Evolutionary conservation across 2,329 filamentous ascomycete genomes (phyloP).

Genomic region (Cercospora zeae-maydis): DNA sequence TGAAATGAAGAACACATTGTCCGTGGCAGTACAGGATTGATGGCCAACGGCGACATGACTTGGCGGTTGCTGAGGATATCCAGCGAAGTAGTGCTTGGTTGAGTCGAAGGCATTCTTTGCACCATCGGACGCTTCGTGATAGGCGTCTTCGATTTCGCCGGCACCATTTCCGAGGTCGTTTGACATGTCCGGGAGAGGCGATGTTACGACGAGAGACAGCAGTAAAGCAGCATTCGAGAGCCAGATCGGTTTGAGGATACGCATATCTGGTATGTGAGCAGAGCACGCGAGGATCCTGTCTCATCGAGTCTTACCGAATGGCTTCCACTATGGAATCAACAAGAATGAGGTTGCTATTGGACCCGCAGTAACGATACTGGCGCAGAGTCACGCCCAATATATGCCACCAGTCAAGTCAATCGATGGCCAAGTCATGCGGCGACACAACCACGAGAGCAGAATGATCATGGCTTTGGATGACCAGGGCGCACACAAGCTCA

Average conservation of each 20-base stretch:
- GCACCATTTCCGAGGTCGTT: neutral
- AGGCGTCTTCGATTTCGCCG: neutral
- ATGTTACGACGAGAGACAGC: neutral
- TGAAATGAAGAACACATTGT: slow-evolving; percentile 9
- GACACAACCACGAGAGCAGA: neutral
- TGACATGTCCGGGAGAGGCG: neutral
- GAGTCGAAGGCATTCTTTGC: neutral
- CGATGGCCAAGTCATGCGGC: neutral
- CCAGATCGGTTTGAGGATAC: neutral
- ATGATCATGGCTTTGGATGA: neutral
- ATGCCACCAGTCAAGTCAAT: neutral
- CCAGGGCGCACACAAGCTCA: neutral
- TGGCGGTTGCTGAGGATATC: neutral
- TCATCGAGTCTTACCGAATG: neutral
- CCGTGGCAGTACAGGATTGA: slow-evolving; percentile 6
- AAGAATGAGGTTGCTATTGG: neutral
- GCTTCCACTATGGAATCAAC: neutral
- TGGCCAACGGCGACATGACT: neutral
- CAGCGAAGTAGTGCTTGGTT: neutral
- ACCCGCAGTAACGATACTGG: no score
- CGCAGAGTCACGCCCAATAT: neutral
- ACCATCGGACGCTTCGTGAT: neutral
- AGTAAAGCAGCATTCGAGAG: neutral
- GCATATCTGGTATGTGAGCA: neutral
- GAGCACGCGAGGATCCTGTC: neutral